Evolutionary conservation across 768 basidiomycete genomes (phyloP).

Genomic region (Goffeauzyma gilvescens): DNA sequence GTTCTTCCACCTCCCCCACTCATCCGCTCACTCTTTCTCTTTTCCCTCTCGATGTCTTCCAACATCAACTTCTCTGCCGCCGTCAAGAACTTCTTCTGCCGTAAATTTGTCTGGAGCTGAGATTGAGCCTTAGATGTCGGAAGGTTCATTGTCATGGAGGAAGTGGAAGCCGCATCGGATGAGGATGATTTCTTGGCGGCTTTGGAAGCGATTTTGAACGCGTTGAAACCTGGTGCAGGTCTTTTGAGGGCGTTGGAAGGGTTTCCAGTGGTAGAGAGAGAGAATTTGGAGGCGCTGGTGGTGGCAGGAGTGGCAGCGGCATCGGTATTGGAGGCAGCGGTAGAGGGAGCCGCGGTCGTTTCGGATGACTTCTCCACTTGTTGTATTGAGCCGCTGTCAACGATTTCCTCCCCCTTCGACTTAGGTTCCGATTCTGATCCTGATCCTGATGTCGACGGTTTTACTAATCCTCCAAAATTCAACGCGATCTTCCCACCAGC

Average conservation of each 20-base stretch:
- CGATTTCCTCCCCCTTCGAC: slow-evolving; percentile 6
- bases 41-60: slow-evolving; percentile 81
- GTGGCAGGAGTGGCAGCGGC: slow-evolving; percentile 3
- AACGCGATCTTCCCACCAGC: slow-evolving; percentile 25
- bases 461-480: slow-evolving; percentile 6
- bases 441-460: background rate
- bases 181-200: slow-evolving; percentile 30
- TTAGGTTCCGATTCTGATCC: slow-evolving; percentile 33
- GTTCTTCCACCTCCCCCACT: slow-evolving; percentile 9
- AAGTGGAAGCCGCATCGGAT: slow-evolving; percentile 20
- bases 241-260: slow-evolving; percentile 25
- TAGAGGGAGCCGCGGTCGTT: slow-evolving; percentile 40
- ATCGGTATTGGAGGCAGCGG: background rate
- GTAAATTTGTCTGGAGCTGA: background rate
- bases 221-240: slow-evolving; percentile 39
- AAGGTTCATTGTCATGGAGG: slow-evolving; percentile 4
- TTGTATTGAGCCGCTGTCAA: too few species aligned
- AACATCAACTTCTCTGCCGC: slow-evolving; percentile 69
- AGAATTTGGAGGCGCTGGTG: slow-evolving; percentile 7
- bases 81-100: slow-evolving; percentile 43
- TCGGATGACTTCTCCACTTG: too few species aligned
- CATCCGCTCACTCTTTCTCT: too few species aligned
- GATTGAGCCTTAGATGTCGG: background rate
- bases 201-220: slow-evolving; percentile 35
- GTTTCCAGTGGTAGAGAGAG: slow-evolving; percentile 14